Percentiles rank a stretch among this genome's conserved stretches.
Evolutionary conservation across 306 rosid species (phyloP).

Genomic region (Geum urbanum): DNA sequence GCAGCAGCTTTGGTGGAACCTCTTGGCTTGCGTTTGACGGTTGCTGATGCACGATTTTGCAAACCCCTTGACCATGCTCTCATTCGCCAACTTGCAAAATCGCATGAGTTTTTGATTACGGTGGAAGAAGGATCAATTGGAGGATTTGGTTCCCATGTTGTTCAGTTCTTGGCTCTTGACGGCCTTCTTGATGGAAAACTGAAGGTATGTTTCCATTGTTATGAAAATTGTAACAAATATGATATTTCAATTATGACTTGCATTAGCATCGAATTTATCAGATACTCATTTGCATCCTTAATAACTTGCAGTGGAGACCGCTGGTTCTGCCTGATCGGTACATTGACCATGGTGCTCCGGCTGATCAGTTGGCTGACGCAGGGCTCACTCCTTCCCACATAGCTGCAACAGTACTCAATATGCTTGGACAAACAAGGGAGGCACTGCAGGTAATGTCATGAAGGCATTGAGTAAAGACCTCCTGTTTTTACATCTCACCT

Average conservation of each 20-base stretch:
- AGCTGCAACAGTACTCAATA: constrained; percentile 88
- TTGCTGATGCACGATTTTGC: constrained; percentile 87
- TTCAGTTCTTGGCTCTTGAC: constrained; percentile 90
- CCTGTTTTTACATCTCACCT: not conserved
- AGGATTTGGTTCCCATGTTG: constrained; percentile 96
- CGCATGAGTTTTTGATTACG: constrained; percentile 75
- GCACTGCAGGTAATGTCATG: constrained; percentile 73
- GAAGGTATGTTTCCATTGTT: constrained; percentile 42
- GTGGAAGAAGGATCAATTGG: constrained; percentile 98
- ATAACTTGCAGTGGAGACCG: constrained; percentile 82
- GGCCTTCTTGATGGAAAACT: constrained; percentile 86
- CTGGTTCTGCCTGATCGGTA: constrained; percentile 86
- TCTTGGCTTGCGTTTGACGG: constrained; percentile 53
- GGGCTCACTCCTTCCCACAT: constrained; percentile 84
- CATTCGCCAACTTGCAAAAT: constrained; percentile 75
- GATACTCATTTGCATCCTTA: constrained; percentile 12
- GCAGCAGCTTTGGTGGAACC: constrained; percentile 50
- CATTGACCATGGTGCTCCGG: constrained; percentile 83
- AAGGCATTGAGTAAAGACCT: constrained; percentile 3
- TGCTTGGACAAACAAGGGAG: constrained; percentile 83
- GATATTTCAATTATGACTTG: not conserved
- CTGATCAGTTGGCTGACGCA: constrained; percentile 62
- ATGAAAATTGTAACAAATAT: not conserved
- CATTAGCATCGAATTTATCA: not conserved
- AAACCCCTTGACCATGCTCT: constrained; percentile 77